Percentiles rank a stretch among this genome's conserved stretches.
These are phyloP conservation scores for Ustilago esculenta DNA, from an alignment of 1,284 basidiomycete species.

Conservation along the genomic window DNA sequence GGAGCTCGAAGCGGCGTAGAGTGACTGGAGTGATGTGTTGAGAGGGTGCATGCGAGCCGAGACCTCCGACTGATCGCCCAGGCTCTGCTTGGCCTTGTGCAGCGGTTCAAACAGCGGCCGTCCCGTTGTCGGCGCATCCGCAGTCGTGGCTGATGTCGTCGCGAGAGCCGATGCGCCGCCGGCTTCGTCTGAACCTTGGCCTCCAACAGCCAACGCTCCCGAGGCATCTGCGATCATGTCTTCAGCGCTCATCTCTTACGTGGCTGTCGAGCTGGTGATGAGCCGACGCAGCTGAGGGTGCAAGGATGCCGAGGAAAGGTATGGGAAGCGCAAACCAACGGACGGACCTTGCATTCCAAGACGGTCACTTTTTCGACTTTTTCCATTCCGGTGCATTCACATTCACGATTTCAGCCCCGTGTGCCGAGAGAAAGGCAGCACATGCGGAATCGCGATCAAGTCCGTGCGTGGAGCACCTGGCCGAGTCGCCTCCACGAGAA, in stretches of 20 bases:
- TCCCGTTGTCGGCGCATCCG: conserved; percentile 11
- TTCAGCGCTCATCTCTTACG: conserved; percentile 8
- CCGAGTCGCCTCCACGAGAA: conserved; percentile 25
- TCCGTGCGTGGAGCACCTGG: conserved; percentile 29
- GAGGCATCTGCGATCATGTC: conserved; percentile 2
- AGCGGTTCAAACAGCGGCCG: conserved; percentile 20
- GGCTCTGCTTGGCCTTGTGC: conserved; percentile 15
- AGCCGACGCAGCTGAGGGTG: neutral
- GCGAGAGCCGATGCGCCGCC: conserved; percentile 21
- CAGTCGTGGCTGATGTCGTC: neutral
- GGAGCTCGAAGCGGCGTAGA: conserved; percentile 18
- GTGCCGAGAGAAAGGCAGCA: conserved; percentile 7
- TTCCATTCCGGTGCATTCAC: conserved; percentile 1
- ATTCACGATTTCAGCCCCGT: too few relatives aligned
- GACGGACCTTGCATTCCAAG: too few relatives aligned
- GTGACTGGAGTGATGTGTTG: conserved; percentile 27
- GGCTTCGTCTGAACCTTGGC: conserved; percentile 2
- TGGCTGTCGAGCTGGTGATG: neutral
- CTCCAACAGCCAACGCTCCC: neutral
- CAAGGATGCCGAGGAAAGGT: neutral
- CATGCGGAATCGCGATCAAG: conserved; percentile 11
- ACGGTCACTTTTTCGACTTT: neutral
- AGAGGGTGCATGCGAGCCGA: conserved; percentile 30
- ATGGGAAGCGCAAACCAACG: neutral
- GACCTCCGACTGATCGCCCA: conserved; percentile 6